Percentiles rank a stretch among this genome's conserved stretches.
Conservation (phyloP, 768 basidiomycete genomes). For the Mycena haematopus region DNA sequence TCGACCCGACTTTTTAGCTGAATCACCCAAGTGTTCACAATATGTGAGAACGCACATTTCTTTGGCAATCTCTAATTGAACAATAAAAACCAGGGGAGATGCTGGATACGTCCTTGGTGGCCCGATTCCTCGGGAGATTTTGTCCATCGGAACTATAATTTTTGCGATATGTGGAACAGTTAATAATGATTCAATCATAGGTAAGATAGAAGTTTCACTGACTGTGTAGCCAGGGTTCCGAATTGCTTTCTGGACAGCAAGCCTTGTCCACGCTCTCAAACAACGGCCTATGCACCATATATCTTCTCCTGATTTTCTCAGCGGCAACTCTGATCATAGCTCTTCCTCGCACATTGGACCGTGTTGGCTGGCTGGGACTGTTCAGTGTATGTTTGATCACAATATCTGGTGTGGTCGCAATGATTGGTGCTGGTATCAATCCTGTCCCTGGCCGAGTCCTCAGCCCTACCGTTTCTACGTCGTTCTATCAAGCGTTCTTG, state of each 20-base stretch:
- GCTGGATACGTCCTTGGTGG: slow-evolving; percentile 58
- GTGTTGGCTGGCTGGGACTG: slow-evolving; percentile 54
- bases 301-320: slow-evolving; percentile 53
- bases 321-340: slow-evolving; percentile 48
- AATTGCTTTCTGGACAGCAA: slow-evolving; percentile 58
- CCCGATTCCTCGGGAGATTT: slow-evolving; percentile 51
- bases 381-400: slow-evolving; percentile 49
- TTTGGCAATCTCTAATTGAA: background rate
- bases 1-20: slow-evolving; percentile 30
- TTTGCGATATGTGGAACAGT: slow-evolving; percentile 58
- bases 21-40: slow-evolving; percentile 61
- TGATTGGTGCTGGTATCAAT: slow-evolving; percentile 56
- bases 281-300: slow-evolving; percentile 53
- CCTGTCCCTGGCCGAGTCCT: slow-evolving; percentile 49
- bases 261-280: slow-evolving; percentile 56
- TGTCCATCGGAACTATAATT: slow-evolving; percentile 53
- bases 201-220: background rate
- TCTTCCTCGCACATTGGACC: slow-evolving; percentile 54
- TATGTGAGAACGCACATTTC: slow-evolving; percentile 42
- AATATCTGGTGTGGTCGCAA: slow-evolving; percentile 53
- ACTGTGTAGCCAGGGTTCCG: slow-evolving; percentile 46
- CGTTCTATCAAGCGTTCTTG: slow-evolving; percentile 56
- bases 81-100: slow-evolving; percentile 45
- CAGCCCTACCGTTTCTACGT: slow-evolving; percentile 43
- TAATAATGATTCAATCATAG: background rate